Evolutionary conservation across 306 rosid genomes (phyloP).

Genomic region (Inga oerstediana): DNA sequence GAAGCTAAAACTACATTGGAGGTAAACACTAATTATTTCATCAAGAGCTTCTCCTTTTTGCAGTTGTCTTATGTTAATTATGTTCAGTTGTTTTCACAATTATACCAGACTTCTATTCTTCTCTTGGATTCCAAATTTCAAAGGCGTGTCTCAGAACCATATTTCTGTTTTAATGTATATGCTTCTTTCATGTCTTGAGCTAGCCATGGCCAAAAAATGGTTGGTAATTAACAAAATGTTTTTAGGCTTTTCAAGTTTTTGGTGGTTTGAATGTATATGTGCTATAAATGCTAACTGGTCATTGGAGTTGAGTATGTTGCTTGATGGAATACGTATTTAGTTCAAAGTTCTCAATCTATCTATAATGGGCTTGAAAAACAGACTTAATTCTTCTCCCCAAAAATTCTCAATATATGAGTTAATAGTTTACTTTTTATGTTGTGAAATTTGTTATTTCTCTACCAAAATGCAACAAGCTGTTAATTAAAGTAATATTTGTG

Average conservation of each 20-base stretch:
- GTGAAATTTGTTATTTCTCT: no score
- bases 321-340: no score
- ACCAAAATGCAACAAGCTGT: no score
- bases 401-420: no score
- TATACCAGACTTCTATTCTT: neutral
- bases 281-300: neutral
- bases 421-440: no score
- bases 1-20: slow-evolving; percentile 71
- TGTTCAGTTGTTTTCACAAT: slow-evolving; percentile 3
- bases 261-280: neutral
- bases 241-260: neutral
- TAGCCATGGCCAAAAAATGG: slow-evolving; percentile 1
- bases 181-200: neutral
- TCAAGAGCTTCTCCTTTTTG: neutral
- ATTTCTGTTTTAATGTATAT: neutral
- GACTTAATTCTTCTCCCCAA: no score
- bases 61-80: slow-evolving; percentile 5
- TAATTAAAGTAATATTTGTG: no score
- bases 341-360: no score
- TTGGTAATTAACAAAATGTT: slow-evolving; percentile 5
- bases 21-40: slow-evolving; percentile 42
- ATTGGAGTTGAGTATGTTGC: neutral
- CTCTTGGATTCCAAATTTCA: neutral
- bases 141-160: neutral
- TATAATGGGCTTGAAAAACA: no score